These are phyloP conservation scores for Nannochloris sp. DNA, from an alignment of 139 green algal genomes.

Conservation along the genomic window DNA sequence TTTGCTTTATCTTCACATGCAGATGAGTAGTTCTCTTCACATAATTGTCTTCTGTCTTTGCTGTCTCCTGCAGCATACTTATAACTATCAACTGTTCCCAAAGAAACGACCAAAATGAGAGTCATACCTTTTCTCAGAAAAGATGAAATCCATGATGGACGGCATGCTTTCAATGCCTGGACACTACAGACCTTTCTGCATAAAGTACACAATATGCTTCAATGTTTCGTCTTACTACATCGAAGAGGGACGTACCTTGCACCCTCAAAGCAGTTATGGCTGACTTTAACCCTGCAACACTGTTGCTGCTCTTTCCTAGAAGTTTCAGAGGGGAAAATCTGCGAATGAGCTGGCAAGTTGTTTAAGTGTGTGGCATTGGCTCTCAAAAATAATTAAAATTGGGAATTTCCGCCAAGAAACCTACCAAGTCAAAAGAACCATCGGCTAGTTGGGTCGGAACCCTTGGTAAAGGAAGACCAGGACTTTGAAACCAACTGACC, in stretches of 20 bases:
- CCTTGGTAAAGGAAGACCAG: too few species aligned
- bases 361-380: too few species aligned
- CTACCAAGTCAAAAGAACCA: too few species aligned
- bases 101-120: neutral
- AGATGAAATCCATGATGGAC: neutral
- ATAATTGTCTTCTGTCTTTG: neutral
- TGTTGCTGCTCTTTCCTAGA: conserved; percentile 4
- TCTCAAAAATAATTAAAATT: too few species aligned
- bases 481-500: too few species aligned
- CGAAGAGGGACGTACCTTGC: neutral
- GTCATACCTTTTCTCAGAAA: neutral
- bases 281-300: neutral
- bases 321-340: conserved; percentile 5
- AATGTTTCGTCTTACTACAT: neutral
- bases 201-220: too few species aligned
- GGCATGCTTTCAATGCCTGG: too few species aligned
- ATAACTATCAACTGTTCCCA: neutral
- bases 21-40: neutral
- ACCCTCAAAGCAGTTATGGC: conserved; percentile 9
- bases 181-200: too few species aligned
- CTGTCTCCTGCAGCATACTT: too few species aligned
- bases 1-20: neutral
- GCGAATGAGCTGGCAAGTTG: neutral
- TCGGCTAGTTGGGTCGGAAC: too few species aligned
- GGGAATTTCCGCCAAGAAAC: too few species aligned